Percentiles rank a stretch among this genome's conserved stretches.
Conservation (phyloP, 768 basidiomycete genomes). For the Trametes sanguinea region DNA sequence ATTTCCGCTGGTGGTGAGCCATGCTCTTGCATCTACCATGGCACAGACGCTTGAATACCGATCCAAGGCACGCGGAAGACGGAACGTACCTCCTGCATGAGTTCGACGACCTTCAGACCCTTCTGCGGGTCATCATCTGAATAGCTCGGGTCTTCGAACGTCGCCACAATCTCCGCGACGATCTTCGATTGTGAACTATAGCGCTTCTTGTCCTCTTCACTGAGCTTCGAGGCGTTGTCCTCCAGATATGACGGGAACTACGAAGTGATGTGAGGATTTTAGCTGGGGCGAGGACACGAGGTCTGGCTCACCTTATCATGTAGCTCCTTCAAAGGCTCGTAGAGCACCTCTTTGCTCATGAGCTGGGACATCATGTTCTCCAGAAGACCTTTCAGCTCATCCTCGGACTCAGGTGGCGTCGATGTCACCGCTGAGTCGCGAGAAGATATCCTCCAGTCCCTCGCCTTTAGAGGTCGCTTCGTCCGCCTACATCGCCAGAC, state of each 20-base stretch:
- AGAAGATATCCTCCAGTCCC: slow-evolving; percentile 54
- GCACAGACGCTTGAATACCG: too few relatives aligned
- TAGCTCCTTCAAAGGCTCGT: slow-evolving; percentile 85
- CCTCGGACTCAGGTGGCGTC: slow-evolving; percentile 37
- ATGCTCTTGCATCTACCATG: slow-evolving; percentile 69
- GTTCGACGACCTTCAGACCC: slow-evolving; percentile 52
- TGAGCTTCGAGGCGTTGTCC: slow-evolving; percentile 53
- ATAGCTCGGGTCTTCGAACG: slow-evolving; percentile 66
- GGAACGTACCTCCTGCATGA: slow-evolving; percentile 72
- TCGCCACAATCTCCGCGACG: slow-evolving; percentile 57
- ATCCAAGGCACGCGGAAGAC: not conserved
- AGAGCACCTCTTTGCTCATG: slow-evolving; percentile 81
- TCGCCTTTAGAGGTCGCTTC: slow-evolving; percentile 37
- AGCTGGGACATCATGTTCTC: slow-evolving; percentile 82
- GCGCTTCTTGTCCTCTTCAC: slow-evolving; percentile 58
- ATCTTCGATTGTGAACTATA: slow-evolving; percentile 62
- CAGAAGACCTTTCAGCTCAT: slow-evolving; percentile 64
- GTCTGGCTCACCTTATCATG: slow-evolving; percentile 55
- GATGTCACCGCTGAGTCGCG: slow-evolving; percentile 42
- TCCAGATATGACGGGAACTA: slow-evolving; percentile 80
- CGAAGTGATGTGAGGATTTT: not conserved
- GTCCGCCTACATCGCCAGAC: slow-evolving; percentile 23
- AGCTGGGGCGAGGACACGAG: not conserved
- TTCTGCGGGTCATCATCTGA: slow-evolving; percentile 53
- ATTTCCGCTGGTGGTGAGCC: slow-evolving; percentile 80